Conservation (phyloP, 169 alveolate genomes). For the Miamiensis avidus region DNA sequence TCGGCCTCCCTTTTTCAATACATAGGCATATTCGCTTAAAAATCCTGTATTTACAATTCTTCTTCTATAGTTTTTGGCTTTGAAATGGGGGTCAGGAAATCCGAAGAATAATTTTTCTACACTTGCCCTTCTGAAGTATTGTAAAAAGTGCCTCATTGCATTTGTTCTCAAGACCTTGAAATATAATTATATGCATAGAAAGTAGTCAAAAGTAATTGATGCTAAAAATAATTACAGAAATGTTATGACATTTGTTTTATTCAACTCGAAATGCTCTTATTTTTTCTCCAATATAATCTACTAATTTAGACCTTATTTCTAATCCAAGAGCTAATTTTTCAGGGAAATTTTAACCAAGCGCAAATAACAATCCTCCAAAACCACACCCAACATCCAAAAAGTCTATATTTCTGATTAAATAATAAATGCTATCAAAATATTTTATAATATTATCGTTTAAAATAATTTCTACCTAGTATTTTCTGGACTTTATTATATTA, state of each 20-base stretch:
- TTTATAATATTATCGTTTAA: neutral
- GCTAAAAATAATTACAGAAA: slow-evolving; percentile 52
- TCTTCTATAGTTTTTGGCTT: slow-evolving; percentile 76
- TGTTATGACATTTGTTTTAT: slow-evolving; percentile 60
- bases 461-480: slow-evolving; percentile 28
- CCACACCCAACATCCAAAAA: slow-evolving; percentile 85
- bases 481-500: slow-evolving; percentile 18
- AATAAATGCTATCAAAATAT: slow-evolving; percentile 9
- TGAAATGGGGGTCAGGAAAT: slow-evolving; percentile 89
- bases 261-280: slow-evolving; percentile 75
- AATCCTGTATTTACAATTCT: slow-evolving; percentile 73
- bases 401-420: slow-evolving; percentile 39
- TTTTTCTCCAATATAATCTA: slow-evolving; percentile 82
- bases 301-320: slow-evolving; percentile 87
- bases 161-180: slow-evolving; percentile 54
- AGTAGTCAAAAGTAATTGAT: no score
- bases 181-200: neutral
- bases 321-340: slow-evolving; percentile 70
- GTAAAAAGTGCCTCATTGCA: slow-evolving; percentile 79
- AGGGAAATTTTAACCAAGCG: slow-evolving; percentile 62
- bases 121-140: slow-evolving; percentile 71
- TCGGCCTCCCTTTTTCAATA: slow-evolving; percentile 72
- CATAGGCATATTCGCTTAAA: slow-evolving; percentile 78
- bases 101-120: slow-evolving; percentile 79
- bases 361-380: slow-evolving; percentile 82